A percentile compares a stretch with the other conserved stretches of the same genome.
Conservation (phyloP, 805 yeast species). For the Metschnikowia henanensis region DNA sequence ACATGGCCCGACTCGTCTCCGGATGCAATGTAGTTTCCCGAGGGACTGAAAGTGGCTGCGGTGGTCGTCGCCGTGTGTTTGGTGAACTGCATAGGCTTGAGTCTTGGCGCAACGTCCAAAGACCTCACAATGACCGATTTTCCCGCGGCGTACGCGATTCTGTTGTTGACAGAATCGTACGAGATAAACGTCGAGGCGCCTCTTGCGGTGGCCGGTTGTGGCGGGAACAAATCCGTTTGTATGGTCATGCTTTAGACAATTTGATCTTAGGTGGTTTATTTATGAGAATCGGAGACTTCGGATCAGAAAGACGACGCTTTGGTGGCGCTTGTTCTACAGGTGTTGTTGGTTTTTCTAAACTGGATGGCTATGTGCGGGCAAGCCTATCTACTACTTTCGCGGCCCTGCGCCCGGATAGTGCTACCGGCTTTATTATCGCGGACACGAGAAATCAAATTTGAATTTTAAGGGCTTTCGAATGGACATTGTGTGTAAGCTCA, state of each 20-base stretch:
- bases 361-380: too few relatives aligned
- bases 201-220: slow-evolving; percentile 77
- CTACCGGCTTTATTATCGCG: too few relatives aligned
- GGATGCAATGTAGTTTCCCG: slow-evolving; percentile 86
- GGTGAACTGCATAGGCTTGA: slow-evolving; percentile 59
- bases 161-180: slow-evolving; percentile 65
- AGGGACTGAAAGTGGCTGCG: slow-evolving; percentile 86
- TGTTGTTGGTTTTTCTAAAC: too few relatives aligned
- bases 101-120: slow-evolving; percentile 48
- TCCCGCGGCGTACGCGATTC: slow-evolving; percentile 81
- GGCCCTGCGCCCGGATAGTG: too few relatives aligned
- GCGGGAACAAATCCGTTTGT: slow-evolving; percentile 50
- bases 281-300: too few relatives aligned
- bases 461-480: too few relatives aligned
- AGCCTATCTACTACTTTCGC: too few relatives aligned
- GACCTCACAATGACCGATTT: slow-evolving; percentile 75
- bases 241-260: slow-evolving; percentile 18
- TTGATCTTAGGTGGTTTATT: too few relatives aligned
- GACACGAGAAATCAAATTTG: too few relatives aligned
- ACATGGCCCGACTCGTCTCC: slow-evolving; percentile 93
- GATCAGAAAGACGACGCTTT: too few relatives aligned
- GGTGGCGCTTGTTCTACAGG: too few relatives aligned
- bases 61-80: slow-evolving; percentile 74
- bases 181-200: slow-evolving; percentile 72
- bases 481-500: too few relatives aligned